Evolutionary conservation across 495 filamentous ascomycete species (phyloP).

Genomic region (Podospora comata): DNA sequence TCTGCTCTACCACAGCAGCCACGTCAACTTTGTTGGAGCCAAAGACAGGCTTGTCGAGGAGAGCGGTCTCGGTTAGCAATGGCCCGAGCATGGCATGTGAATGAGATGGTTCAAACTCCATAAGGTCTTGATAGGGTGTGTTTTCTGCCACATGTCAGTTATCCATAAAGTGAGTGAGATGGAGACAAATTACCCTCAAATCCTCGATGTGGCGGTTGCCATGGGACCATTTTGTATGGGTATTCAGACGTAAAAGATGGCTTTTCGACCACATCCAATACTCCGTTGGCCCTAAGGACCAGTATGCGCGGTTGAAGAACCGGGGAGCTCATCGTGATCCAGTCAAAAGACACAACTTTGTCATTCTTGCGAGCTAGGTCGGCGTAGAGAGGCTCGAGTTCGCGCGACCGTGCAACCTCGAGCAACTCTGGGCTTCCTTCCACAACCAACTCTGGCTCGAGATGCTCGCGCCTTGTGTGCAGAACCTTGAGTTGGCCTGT

Average conservation of each 20-base stretch:
- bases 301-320: conserved; percentile 63
- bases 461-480: conserved; percentile 63
- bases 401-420: conserved; percentile 51
- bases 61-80: conserved; percentile 40
- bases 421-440: conserved; percentile 49
- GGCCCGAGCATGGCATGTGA: conserved; percentile 44
- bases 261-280: conserved; percentile 62
- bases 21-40: conserved; percentile 39
- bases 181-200: conserved; percentile 37
- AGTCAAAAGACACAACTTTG: conserved; percentile 83
- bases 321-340: conserved; percentile 61
- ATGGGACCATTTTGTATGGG: conserved; percentile 48
- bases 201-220: conserved; percentile 45
- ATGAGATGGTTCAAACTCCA: conserved; percentile 46
- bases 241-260: conserved; percentile 53
- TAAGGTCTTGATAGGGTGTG: conserved; percentile 41
- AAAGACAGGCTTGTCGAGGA: conserved; percentile 45
- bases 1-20: conserved; percentile 33
- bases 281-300: conserved; percentile 64
- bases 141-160: conserved; percentile 35
- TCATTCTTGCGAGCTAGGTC: conserved; percentile 49
- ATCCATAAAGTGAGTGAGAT: neutral
- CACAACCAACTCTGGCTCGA: conserved; percentile 35
- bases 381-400: conserved; percentile 51
- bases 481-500: conserved; percentile 74